phyloP scores from a whole-genome alignment of 495 filamentous ascomycete species.

The Trypethelium eluteriae region DNA sequence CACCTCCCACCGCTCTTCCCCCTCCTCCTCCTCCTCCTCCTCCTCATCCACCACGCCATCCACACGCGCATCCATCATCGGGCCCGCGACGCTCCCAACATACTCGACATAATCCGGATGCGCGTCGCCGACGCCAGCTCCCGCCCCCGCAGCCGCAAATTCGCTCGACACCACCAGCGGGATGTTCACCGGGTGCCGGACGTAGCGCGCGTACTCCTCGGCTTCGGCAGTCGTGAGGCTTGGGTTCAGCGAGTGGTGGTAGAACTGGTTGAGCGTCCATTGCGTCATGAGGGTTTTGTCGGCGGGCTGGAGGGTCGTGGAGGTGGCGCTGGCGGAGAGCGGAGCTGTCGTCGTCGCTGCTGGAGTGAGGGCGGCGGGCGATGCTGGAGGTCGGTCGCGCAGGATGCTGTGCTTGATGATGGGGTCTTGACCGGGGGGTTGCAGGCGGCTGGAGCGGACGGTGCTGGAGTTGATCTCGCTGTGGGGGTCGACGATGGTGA shows the following conservation, averaged over 20 bases:
- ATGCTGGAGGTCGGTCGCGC: conserved; percentile 16
- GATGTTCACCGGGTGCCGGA: conserved; percentile 80
- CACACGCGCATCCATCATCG: conserved; percentile 16
- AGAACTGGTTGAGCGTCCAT: conserved; percentile 80
- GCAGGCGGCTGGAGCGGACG: conserved; percentile 8
- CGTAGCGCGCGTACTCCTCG: conserved; percentile 83
- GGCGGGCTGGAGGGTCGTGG: conserved; percentile 38
- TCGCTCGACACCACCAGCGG: conserved; percentile 79
- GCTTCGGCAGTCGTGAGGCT: conserved; percentile 64
- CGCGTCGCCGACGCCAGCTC: conserved; percentile 22
- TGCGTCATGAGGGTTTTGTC: conserved; percentile 46
- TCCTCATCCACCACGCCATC: conserved; percentile 17
- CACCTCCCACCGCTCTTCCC: no score
- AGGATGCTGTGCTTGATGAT: conserved; percentile 32
- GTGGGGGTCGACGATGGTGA: conserved; percentile 52
- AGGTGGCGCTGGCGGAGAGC: background rate
- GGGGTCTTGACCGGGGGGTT: conserved; percentile 14
- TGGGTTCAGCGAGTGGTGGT: conserved; percentile 70
- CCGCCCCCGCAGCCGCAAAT: conserved; percentile 30
- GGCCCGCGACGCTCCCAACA: conserved; percentile 45
- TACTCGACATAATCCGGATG: conserved; percentile 70
- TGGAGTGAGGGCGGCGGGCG: no score
- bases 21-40: conserved; percentile 1
- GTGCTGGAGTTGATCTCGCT: conserved; percentile 28
- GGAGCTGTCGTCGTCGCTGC: background rate